phyloP scores from a whole-genome alignment of 441 rosid genomes.

The Viola pubescens region DNA sequence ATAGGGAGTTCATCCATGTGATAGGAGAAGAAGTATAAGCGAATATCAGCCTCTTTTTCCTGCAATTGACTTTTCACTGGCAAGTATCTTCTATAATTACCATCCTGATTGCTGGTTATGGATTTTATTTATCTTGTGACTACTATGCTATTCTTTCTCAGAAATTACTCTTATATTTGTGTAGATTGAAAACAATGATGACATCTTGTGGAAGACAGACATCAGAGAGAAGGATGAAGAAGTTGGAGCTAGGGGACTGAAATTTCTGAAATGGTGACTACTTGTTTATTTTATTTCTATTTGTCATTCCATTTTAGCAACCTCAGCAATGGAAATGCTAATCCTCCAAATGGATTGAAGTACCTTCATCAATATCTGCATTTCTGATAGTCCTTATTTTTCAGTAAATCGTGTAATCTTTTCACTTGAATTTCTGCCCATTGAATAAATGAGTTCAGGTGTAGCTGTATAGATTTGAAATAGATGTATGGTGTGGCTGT shows the following conservation, averaged over 20 bases:
- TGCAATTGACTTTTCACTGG: constrained; percentile 79
- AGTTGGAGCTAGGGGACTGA: constrained; percentile 72
- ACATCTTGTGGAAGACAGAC: constrained; percentile 61
- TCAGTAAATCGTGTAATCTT: no score
- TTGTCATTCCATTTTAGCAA: neutral
- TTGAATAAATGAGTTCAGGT: no score
- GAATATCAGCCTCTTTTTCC: constrained; percentile 71
- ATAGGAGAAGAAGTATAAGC: constrained; percentile 62
- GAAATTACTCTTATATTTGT: constrained; percentile 10
- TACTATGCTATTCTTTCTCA: neutral
- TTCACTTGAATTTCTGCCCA: no score
- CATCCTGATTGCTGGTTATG: neutral
- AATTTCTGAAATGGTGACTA: constrained; percentile 63
- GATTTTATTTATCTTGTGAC: neutral
- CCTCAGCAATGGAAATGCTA: neutral
- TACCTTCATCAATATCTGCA: neutral
- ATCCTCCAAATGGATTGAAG: neutral
- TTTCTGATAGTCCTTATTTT: no score
- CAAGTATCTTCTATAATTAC: constrained; percentile 20
- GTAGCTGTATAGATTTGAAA: no score
- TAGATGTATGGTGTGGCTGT: no score
- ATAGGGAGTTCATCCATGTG: constrained; percentile 73
- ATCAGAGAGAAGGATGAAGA: constrained; percentile 58
- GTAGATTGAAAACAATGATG: constrained; percentile 63
- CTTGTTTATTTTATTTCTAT: constrained; percentile 2